phyloP scores from a whole-genome alignment of 345 rosid genomes.

The Eutrema yunnanense region DNA sequence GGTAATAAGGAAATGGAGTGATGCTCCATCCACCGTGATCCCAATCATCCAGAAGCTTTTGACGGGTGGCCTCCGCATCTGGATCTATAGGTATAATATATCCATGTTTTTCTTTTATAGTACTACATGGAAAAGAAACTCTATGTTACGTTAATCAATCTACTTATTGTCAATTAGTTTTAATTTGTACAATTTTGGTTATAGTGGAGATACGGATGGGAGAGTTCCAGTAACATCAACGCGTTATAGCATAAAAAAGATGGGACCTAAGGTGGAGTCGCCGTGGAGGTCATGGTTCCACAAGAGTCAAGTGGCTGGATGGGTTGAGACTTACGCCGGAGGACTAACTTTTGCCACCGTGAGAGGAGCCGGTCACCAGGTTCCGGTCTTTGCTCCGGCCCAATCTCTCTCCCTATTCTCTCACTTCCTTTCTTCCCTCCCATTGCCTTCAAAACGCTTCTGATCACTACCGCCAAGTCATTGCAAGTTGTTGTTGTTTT shows the following conservation, averaged over 20 bases:
- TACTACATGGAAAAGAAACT: neutral
- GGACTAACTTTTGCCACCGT: conserved; percentile 58
- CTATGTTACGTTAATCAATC: neutral
- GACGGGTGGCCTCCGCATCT: conserved; percentile 53
- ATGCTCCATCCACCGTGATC: conserved; percentile 41
- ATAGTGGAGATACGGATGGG: conserved; percentile 83
- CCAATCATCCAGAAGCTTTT: conserved; percentile 57
- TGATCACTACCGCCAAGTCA: conserved; percentile 12
- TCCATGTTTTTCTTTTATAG: neutral
- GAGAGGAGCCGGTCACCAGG: conserved; percentile 73
- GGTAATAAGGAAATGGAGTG: conserved; percentile 42
- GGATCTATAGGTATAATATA: conserved; percentile 78
- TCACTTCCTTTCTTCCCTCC: conserved; percentile 40
- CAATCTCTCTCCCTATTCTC: conserved; percentile 57
- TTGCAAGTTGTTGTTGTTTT: neutral
- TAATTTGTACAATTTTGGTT: neutral
- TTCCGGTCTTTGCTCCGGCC: conserved; percentile 46
- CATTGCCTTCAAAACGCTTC: conserved; percentile 38
- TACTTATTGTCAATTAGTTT: neutral
- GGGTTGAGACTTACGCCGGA: conserved; percentile 58
- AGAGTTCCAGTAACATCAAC: conserved; percentile 81
- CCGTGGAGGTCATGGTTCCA: conserved; percentile 83
- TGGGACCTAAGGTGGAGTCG: conserved; percentile 36
- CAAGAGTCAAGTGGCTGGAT: conserved; percentile 60
- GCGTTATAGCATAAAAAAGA: conserved; percentile 54